A percentile compares a stretch with the other conserved stretches of the same genome.
These are phyloP conservation scores for Cryphonectria carpinicola DNA, from an alignment of 2,329 filamentous ascomycete species.

Conservation along the genomic window DNA sequence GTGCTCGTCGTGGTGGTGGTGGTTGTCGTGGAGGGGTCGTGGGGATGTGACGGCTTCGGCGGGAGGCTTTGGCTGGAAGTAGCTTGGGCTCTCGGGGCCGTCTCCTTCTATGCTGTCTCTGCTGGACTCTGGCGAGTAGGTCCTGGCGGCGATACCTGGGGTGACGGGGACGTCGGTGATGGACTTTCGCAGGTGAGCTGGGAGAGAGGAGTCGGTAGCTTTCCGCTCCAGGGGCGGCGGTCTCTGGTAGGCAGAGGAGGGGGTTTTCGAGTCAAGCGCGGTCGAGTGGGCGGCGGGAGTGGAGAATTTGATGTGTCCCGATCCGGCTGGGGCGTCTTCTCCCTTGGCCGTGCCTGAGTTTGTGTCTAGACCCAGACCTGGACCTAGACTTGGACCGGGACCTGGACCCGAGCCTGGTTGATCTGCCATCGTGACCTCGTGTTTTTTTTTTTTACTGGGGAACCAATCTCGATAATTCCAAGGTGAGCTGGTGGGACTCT, in stretches of 20 bases:
- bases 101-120: conserved; percentile 26
- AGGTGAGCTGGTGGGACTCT: background rate
- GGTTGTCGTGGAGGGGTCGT: conserved; percentile 27
- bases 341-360: conserved; percentile 16
- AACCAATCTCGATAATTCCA: conserved; percentile 15
- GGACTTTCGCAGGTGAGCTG: conserved; percentile 41
- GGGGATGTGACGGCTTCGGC: conserved; percentile 34
- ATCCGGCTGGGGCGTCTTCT: conserved; percentile 26
- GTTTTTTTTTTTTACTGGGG: conserved; percentile 16
- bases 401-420: conserved; percentile 17
- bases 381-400: background rate
- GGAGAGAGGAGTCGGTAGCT: conserved; percentile 34
- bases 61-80: conserved; percentile 36
- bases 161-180: conserved; percentile 46
- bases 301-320: conserved; percentile 29
- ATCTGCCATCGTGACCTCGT: conserved; percentile 28
- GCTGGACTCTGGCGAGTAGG: conserved; percentile 37
- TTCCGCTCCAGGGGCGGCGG: conserved; percentile 21
- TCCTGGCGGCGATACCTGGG: conserved; percentile 41
- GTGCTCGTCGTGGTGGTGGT: background rate
- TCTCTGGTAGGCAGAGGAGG: conserved; percentile 20
- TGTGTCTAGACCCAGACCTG: background rate
- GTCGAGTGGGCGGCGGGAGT: conserved; percentile 21
- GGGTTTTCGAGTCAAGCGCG: conserved; percentile 16
- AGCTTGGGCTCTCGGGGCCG: conserved; percentile 33